Base-by-base conservation (phyloP, 768 basidiomycete species). In the Candolleomyces aberdarensis region DNA sequence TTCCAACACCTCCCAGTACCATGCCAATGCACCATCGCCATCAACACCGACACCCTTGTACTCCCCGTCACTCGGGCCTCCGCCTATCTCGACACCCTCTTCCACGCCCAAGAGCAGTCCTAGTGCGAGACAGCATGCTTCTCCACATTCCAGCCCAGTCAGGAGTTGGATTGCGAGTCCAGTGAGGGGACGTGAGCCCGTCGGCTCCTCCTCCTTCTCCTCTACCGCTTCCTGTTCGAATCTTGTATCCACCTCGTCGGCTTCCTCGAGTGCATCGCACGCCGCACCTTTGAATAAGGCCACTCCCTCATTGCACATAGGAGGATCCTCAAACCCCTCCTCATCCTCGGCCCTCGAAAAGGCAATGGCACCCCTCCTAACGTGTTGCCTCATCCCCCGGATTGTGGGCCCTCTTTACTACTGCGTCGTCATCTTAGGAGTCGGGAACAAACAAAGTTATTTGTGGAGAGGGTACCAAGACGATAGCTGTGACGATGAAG, bases 341-440 rank as follows among this genome's bases (percentile, higher is more conserved):
- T 22, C 56, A 22, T 15, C 63, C 6, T 32, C 60, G 5, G 49
- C 46, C 8, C 32, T 84, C 61, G 74, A 84, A 62, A 75, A 78
- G 55, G 78, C 80, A 41, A 80, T 85, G 61, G 74, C 82, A 5
- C 76, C 80, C 0, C 78, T 88, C 15, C 79, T 83, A 55, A 82
- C 84, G 50, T 86, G 72, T 53, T 78, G 71, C 43, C 66, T 73
- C 22, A 84, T 87, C 73, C 70, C 78, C 47, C 79, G 88, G 61
- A 86, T 89, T 62, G 78, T 76, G 1, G 78, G 79, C 0, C 86
- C 86, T 1, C 75, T 86, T 11, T 77, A 85, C 62, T 88, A 88
- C 74, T 75, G 81, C 66, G 76, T 77, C 47, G 62, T 88, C 48
- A 74, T 76, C 64, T 67, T 89, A 72, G 68, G 41, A 74, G 80